phyloP scores from a whole-genome alignment of 2,329 filamentous ascomycete species.

The Dothidotthia symphoricarpi region DNA sequence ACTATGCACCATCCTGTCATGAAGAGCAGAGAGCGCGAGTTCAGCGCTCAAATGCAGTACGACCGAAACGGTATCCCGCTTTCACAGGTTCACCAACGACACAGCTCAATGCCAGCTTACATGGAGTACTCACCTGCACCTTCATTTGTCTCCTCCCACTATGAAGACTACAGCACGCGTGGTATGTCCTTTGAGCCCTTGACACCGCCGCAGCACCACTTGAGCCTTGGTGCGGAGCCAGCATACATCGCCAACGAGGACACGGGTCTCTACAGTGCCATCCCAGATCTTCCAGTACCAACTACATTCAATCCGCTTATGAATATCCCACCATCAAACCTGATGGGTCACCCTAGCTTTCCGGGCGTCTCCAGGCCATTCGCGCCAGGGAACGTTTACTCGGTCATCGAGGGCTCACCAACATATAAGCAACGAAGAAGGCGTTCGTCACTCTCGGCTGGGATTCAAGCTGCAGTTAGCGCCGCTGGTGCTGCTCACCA shows the following conservation, averaged over 20 bases:
- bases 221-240: conserved; percentile 79
- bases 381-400: conserved; percentile 81
- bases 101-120: conserved; percentile 98
- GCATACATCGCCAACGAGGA: conserved; percentile 98
- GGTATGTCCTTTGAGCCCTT: conserved; percentile 96
- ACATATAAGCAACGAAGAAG: conserved; percentile 97
- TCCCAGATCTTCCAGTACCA: conserved; percentile 80
- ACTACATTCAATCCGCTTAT: conserved; percentile 83
- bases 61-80: conserved; percentile 89
- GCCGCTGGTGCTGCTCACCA: conserved; percentile 56
- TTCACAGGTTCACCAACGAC: conserved; percentile 79
- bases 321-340: conserved; percentile 81
- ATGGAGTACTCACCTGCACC: conserved; percentile 97
- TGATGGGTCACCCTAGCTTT: conserved; percentile 72
- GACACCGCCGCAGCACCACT: conserved; percentile 87
- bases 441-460: conserved; percentile 86
- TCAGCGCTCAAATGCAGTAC: conserved; percentile 70
- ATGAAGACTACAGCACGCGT: conserved; percentile 95
- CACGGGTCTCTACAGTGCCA: conserved; percentile 90
- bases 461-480: conserved; percentile 69
- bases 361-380: conserved; percentile 65
- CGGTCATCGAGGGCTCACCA: conserved; percentile 94
- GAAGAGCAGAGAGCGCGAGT: conserved; percentile 84
- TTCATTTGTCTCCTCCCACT: conserved; percentile 97
- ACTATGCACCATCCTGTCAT: conserved; percentile 70